These are phyloP conservation scores for Colletotrichum higginsianum DNA, from an alignment of 2,329 filamentous ascomycete species.

Conservation along the genomic window DNA sequence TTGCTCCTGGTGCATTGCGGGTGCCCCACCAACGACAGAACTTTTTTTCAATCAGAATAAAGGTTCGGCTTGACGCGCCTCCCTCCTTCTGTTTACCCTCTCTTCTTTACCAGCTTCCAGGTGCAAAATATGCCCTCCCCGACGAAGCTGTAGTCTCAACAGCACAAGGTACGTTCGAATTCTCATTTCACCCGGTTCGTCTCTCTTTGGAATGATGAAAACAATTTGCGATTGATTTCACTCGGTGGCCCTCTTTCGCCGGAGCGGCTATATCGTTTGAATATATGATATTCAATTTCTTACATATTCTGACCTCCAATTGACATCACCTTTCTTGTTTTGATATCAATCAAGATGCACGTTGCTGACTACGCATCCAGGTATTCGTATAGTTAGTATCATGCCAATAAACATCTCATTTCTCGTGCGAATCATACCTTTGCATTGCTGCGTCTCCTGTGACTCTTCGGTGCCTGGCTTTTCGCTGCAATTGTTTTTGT, in stretches of 20 bases:
- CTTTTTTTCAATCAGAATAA: conserved; percentile 31
- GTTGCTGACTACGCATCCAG: conserved; percentile 30
- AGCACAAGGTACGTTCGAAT: conserved; percentile 45
- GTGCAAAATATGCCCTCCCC: neutral
- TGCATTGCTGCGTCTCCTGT: neutral
- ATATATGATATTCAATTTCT: conserved; percentile 91
- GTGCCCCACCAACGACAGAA: conserved; percentile 31
- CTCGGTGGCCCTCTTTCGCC: conserved; percentile 89
- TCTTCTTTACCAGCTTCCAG: conserved; percentile 18
- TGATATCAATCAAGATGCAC: neutral
- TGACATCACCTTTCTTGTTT: conserved; percentile 12
- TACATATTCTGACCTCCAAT: conserved; percentile 93
- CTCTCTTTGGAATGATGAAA: conserved; percentile 79
- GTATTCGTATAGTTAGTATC: neutral
- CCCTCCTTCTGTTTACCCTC: neutral
- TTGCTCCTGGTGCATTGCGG: neutral
- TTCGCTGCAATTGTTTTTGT: too few relatives aligned
- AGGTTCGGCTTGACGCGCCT: neutral
- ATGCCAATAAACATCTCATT: neutral
- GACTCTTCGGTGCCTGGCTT: too few relatives aligned
- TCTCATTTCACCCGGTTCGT: conserved; percentile 18
- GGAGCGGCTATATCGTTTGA: conserved; percentile 85
- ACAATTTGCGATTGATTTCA: conserved; percentile 99
- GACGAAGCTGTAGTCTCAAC: neutral
- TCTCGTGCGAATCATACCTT: fast-evolving